Evolutionary conservation across 2,329 filamentous ascomycete genomes (phyloP).

Genomic region (Fusarium sp.): DNA sequence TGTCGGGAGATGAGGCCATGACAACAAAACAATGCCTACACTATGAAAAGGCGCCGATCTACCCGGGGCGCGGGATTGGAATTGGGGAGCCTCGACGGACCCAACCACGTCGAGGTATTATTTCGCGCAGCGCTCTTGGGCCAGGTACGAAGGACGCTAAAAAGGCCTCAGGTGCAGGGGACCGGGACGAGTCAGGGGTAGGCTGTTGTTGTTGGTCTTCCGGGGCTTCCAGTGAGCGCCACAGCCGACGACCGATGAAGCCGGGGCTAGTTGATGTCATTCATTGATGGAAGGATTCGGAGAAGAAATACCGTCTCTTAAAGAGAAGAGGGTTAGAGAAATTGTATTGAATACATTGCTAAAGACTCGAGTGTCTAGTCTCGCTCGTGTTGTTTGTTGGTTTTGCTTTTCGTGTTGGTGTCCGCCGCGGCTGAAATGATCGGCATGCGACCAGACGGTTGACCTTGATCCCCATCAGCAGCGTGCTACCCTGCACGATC

Average conservation of each 20-base stretch:
- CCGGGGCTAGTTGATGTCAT: conserved; percentile 2
- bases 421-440: neutral
- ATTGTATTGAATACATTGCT: neutral
- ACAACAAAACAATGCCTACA: conserved; percentile 17
- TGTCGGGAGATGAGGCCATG: conserved; percentile 20
- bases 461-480: neutral
- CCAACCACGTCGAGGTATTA: conserved; percentile 38
- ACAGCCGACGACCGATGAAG: conserved; percentile 14
- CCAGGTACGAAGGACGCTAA: conserved; percentile 3
- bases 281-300: neutral
- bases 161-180: conserved; percentile 6
- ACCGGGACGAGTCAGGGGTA: conserved; percentile 16
- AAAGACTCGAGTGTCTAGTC: neutral
- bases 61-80: conserved; percentile 31
- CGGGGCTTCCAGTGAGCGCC: conserved; percentile 23
- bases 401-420: conserved; percentile 4
- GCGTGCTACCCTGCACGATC: neutral
- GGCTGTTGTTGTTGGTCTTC: neutral
- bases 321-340: neutral
- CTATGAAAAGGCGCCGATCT: conserved; percentile 13
- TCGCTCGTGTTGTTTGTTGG: neutral
- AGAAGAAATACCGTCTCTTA: neutral
- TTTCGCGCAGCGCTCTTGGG: conserved; percentile 21
- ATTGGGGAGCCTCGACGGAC: neutral
- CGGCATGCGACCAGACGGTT: neutral